Evolutionary conservation across 2,329 filamentous ascomycete species (phyloP).

Genomic region (Cladobotryum protrusum): DNA sequence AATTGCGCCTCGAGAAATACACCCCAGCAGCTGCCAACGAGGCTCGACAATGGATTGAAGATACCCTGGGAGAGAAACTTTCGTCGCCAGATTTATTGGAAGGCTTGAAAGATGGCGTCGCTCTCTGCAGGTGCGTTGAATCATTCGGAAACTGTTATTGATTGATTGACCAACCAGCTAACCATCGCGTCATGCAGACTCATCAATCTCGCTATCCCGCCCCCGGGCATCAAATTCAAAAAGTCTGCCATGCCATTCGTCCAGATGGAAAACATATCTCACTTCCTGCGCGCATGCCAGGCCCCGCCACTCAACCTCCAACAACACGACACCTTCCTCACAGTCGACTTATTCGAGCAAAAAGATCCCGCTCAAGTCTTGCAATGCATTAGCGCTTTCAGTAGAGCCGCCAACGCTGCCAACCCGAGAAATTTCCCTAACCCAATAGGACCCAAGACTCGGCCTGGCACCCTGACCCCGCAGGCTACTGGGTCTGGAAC

Average conservation of each 20-base stretch:
- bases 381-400: constrained; percentile 88
- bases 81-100: constrained; percentile 73
- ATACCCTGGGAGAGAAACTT: constrained; percentile 66
- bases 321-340: constrained; percentile 92
- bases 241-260: constrained; percentile 93
- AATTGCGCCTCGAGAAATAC: constrained; percentile 85
- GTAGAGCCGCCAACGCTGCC: constrained; percentile 69
- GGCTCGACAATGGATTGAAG: constrained; percentile 79
- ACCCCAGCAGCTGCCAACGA: constrained; percentile 87
- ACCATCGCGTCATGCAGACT: constrained; percentile 47
- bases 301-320: constrained; percentile 77
- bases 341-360: constrained; percentile 89
- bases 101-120: constrained; percentile 81
- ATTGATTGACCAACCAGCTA: neutral
- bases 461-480: constrained; percentile 55
- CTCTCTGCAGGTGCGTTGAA: constrained; percentile 73
- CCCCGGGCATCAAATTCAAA: constrained; percentile 82
- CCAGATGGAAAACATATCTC: constrained; percentile 98
- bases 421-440: constrained; percentile 69
- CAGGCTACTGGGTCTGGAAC: constrained; percentile 57
- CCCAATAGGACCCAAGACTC: constrained; percentile 66
- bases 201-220: constrained; percentile 70
- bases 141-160: neutral
- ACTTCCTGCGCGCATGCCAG: constrained; percentile 87
- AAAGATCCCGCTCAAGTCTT: constrained; percentile 96